These are phyloP conservation scores for Nakaseomyces bracarensis DNA, from an alignment of 1,139 yeast species.

Conservation along the genomic window DNA sequence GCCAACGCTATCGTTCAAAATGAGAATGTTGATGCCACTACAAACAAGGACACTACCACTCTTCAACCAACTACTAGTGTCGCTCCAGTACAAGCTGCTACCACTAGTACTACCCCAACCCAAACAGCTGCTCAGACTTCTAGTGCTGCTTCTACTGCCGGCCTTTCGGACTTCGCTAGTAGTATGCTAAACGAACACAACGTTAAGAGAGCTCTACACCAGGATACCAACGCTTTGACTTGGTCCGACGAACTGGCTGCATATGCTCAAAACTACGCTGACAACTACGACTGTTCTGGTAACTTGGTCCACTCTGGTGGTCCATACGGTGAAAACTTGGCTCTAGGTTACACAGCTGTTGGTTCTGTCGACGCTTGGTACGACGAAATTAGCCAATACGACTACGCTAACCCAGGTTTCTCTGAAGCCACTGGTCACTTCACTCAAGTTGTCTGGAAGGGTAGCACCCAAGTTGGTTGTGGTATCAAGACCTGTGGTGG, in stretches of 20 bases:
- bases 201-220: constrained; percentile 46
- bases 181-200: constrained; percentile 47
- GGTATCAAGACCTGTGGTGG: constrained; percentile 49
- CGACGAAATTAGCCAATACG: constrained; percentile 47
- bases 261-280: constrained; percentile 43
- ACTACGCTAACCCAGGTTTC: constrained; percentile 33
- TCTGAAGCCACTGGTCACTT: constrained; percentile 49
- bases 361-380: constrained; percentile 57
- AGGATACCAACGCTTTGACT: constrained; percentile 41
- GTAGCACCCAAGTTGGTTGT: constrained; percentile 51
- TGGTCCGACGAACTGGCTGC: constrained; percentile 42
- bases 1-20: constrained; percentile 7
- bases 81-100: constrained; percentile 18
- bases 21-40: constrained; percentile 8
- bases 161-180: constrained; percentile 32
- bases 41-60: constrained; percentile 16
- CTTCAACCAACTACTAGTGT: constrained; percentile 17
- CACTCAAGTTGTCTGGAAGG: constrained; percentile 63
- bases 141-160: constrained; percentile 9
- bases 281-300: constrained; percentile 44
- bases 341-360: constrained; percentile 41
- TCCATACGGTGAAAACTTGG: constrained; percentile 54
- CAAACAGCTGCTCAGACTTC: constrained; percentile 20
- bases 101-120: constrained; percentile 21
- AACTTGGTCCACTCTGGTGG: constrained; percentile 52